Conservation (phyloP, 2,329 filamentous ascomycete genomes). For the Esteya vermicola region DNA sequence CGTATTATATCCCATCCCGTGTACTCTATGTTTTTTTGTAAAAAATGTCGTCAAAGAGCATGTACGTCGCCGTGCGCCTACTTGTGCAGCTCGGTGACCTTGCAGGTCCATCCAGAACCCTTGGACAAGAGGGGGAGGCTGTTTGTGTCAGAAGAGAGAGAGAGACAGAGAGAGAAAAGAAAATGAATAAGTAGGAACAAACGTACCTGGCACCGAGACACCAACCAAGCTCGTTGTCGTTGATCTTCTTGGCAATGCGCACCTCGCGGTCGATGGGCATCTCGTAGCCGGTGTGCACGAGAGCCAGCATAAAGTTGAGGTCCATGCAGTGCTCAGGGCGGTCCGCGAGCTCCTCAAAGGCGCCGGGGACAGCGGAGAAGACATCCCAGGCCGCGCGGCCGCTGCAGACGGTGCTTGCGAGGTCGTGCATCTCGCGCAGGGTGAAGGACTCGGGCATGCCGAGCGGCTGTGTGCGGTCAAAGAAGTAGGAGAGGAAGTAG, state of each 20-base stretch:
- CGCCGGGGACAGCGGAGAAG: slow-evolving; percentile 63
- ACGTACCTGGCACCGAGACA: slow-evolving; percentile 87
- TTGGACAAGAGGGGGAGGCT: slow-evolving; percentile 74
- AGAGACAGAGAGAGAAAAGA: background rate
- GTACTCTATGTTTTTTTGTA: too few species aligned
- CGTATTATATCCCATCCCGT: too few species aligned
- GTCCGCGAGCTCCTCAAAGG: slow-evolving; percentile 63
- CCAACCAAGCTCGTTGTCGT: slow-evolving; percentile 93
- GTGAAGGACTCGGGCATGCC: slow-evolving; percentile 99
- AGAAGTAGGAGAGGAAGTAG: slow-evolving; percentile 97
- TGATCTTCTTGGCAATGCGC: slow-evolving; percentile 97
- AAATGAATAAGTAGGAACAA: background rate
- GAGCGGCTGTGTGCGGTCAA: slow-evolving; percentile 81
- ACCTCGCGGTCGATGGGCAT: slow-evolving; percentile 96
- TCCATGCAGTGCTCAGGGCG: slow-evolving; percentile 89
- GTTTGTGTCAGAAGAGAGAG: background rate
- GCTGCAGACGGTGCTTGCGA: slow-evolving; percentile 72
- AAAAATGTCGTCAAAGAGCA: too few species aligned
- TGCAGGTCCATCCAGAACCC: slow-evolving; percentile 82
- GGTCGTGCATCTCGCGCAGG: slow-evolving; percentile 73
- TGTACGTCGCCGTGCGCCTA: too few species aligned
- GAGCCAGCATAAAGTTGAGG: slow-evolving; percentile 87
- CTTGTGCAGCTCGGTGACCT: slow-evolving; percentile 58
- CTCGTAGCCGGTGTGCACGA: slow-evolving; percentile 91
- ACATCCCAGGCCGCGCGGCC: slow-evolving; percentile 66